Evolutionary conservation across 1,284 basidiomycete genomes (phyloP).

Genomic region (Puccinia brachypodii): DNA sequence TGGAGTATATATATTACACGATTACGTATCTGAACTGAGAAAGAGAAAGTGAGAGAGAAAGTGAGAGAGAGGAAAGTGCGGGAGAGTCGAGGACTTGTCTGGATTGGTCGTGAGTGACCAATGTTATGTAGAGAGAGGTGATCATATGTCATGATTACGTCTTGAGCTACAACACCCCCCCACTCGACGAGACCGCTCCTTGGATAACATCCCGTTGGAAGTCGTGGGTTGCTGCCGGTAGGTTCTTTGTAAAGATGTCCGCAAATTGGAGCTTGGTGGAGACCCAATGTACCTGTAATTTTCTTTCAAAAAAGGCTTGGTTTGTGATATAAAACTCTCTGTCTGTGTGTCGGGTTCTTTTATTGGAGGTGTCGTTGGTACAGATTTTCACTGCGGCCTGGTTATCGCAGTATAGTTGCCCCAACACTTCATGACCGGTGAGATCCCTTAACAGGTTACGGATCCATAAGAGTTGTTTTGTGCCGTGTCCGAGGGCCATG

Average conservation of each 20-base stretch:
- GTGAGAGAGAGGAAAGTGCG: too few species aligned
- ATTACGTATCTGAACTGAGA: too few species aligned
- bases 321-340: constrained; percentile 21
- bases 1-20: too few species aligned
- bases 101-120: too few species aligned
- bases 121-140: too few species aligned
- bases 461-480: not conserved
- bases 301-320: not conserved
- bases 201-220: too few species aligned
- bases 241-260: not conserved
- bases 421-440: not conserved
- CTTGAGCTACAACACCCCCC: too few species aligned
- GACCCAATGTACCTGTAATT: not conserved
- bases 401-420: not conserved
- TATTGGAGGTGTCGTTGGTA: not conserved
- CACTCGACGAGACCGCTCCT: too few species aligned
- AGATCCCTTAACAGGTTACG: not conserved
- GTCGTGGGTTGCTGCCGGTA: not conserved
- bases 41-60: too few species aligned
- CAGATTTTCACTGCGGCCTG: not conserved
- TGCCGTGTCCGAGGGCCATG: not conserved
- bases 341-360: constrained; percentile 12
- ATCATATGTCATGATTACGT: too few species aligned
- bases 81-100: too few species aligned
- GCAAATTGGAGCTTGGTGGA: too few species aligned